phyloP scores from a whole-genome alignment of 192 early-diverging fungal genomes.

The Coemansia sp. region DNA sequence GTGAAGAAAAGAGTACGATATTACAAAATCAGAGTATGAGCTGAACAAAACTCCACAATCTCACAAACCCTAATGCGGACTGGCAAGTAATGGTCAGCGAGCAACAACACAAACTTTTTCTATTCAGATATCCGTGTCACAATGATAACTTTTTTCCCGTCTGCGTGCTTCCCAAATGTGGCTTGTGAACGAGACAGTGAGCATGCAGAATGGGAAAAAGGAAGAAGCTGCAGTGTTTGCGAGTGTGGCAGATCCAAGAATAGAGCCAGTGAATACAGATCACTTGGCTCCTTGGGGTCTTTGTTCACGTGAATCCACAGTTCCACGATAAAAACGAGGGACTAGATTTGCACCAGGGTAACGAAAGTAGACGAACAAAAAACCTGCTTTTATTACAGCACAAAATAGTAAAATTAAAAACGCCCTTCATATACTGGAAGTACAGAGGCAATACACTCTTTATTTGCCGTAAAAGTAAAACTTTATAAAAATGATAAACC shows the following conservation, averaged over 20 bases:
- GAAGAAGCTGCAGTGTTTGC: slow-evolving; percentile 2
- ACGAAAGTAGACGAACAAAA: neutral
- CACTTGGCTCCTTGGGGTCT: no score
- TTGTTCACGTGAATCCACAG: neutral
- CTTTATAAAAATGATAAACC: no score
- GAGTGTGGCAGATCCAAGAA: neutral
- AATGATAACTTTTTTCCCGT: no score
- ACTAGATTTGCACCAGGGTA: neutral
- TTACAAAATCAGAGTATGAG: neutral
- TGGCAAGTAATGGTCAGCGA: no score
- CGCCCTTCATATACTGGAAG: neutral
- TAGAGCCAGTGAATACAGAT: neutral
- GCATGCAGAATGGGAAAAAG: neutral
- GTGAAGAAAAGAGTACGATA: neutral
- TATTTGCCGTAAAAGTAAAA: no score
- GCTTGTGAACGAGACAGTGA: neutral
- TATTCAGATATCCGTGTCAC: no score
- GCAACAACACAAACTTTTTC: no score
- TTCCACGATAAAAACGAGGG: neutral
- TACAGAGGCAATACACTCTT: neutral
- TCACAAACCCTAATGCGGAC: neutral
- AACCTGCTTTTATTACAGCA: neutral
- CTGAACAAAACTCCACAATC: neutral
- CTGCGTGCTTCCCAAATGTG: neutral
- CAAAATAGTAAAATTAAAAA: neutral